phyloP scores from a whole-genome alignment of 2,329 filamentous ascomycete species.

The Geosmithia putterillii region DNA sequence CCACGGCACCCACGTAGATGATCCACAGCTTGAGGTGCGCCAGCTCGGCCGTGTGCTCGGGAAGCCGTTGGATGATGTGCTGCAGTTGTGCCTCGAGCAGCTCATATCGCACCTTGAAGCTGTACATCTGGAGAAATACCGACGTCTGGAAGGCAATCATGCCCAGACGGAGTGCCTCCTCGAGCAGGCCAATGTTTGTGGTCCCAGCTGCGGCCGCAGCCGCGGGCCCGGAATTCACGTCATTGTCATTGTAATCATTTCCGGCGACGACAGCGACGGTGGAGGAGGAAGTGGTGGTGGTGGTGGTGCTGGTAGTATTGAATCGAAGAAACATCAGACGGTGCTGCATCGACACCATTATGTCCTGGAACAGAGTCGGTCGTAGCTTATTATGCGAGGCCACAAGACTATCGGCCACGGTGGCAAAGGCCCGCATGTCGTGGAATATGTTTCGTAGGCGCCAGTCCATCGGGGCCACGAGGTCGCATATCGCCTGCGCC shows the following conservation, averaged over 20 bases:
- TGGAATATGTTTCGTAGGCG: conserved; percentile 12
- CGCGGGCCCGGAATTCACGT: no score
- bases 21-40: conserved; percentile 13
- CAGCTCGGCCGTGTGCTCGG: neutral
- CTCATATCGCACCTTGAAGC: conserved; percentile 7
- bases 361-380: conserved; percentile 14
- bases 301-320: neutral
- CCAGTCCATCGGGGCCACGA: conserved; percentile 8
- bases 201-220: no score
- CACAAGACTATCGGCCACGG: conserved; percentile 10
- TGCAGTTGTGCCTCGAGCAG: conserved; percentile 6
- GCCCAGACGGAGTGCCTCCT: conserved; percentile 12
- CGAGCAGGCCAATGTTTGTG: conserved; percentile 1
- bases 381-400: conserved; percentile 10
- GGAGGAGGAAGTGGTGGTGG: no score
- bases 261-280: no score
- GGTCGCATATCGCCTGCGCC: conserved; percentile 2
- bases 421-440: conserved; percentile 17
- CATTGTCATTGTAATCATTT: conserved; percentile 4
- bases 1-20: conserved; percentile 11
- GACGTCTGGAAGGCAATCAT: conserved; percentile 17
- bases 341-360: conserved; percentile 17
- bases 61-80: conserved; percentile 5
- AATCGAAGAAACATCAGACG: conserved; percentile 10
- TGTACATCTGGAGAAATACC: conserved; percentile 11